Conservation (phyloP, 2,329 filamentous ascomycete species). For the Colletotrichum shisoi region DNA sequence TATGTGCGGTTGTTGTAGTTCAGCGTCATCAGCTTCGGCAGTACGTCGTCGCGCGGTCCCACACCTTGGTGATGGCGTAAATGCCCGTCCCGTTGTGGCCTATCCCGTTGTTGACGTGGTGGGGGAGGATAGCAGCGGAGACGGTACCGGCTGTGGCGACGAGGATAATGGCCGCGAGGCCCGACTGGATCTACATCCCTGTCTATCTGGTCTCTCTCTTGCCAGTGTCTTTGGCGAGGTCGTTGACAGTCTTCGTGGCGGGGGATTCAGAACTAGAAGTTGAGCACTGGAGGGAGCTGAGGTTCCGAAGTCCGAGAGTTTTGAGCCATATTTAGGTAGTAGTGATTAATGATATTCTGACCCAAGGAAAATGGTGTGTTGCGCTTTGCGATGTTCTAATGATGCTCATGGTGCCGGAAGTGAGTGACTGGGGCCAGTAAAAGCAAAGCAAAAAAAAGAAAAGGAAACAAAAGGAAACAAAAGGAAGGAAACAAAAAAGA, state of each 20-base stretch:
- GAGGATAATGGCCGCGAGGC: conserved; percentile 43
- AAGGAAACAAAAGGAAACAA: neutral
- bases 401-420: neutral
- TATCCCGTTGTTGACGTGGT: conserved; percentile 21
- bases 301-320: neutral
- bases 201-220: conserved; percentile 40
- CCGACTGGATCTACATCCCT: conserved; percentile 46
- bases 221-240: conserved; percentile 23
- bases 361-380: conserved; percentile 26
- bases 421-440: conserved; percentile 34
- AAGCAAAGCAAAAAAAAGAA: neutral
- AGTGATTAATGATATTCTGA: conserved; percentile 15
- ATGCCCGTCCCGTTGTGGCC: conserved; percentile 41
- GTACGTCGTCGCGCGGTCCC: conserved; percentile 51
- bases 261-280: conserved; percentile 6
- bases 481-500: neutral
- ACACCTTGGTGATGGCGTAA: conserved; percentile 50
- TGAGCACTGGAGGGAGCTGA: conserved; percentile 22
- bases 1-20: conserved; percentile 54
- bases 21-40: conserved; percentile 56
- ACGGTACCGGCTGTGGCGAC: conserved; percentile 37
- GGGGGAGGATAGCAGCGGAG: neutral
- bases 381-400: conserved; percentile 20
- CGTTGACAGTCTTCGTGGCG: conserved; percentile 2
- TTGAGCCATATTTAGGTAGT: conserved; percentile 38